Evolutionary conservation across 306 rosid genomes (phyloP).

Genomic region (Begonia masoniana): DNA sequence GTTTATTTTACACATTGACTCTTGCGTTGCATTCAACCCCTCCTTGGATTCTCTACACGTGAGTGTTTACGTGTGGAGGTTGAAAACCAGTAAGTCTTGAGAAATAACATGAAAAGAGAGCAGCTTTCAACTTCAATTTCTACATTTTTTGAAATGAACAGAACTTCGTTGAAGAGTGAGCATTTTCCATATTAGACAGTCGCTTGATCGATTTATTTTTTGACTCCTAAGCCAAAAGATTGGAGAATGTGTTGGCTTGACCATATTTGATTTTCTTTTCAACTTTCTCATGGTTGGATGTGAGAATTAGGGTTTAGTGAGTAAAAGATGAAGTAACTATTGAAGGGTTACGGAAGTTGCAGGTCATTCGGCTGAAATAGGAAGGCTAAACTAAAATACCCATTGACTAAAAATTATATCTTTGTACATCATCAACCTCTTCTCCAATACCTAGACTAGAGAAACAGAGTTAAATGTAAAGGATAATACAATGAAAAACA

Average conservation of each 20-base stretch:
- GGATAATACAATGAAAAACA: not conserved
- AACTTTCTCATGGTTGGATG: too few species aligned
- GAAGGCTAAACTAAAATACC: constrained; percentile 25
- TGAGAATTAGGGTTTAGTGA: not conserved
- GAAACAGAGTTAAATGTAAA: constrained; percentile 11
- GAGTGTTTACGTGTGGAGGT: constrained; percentile 1
- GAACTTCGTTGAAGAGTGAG: too few species aligned
- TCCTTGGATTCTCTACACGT: not conserved
- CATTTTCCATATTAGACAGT: too few species aligned
- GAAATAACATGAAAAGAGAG: not conserved
- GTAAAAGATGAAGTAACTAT: constrained; percentile 2
- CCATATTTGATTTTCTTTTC: too few species aligned
- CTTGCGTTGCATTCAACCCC: not conserved
- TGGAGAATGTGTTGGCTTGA: too few species aligned
- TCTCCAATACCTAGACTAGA: constrained; percentile 11
- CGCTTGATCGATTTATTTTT: too few species aligned
- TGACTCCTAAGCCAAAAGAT: too few species aligned
- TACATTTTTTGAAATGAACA: too few species aligned
- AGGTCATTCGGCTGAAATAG: not conserved
- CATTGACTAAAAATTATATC: constrained; percentile 32
- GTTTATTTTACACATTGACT: not conserved
- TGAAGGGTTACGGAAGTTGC: not conserved
- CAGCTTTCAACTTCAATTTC: too few species aligned
- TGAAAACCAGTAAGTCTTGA: not conserved
- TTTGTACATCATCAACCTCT: constrained; percentile 44